Base-by-base conservation (phyloP, 164 flowering plant species). In the Aristolochia fimbriata region DNA sequence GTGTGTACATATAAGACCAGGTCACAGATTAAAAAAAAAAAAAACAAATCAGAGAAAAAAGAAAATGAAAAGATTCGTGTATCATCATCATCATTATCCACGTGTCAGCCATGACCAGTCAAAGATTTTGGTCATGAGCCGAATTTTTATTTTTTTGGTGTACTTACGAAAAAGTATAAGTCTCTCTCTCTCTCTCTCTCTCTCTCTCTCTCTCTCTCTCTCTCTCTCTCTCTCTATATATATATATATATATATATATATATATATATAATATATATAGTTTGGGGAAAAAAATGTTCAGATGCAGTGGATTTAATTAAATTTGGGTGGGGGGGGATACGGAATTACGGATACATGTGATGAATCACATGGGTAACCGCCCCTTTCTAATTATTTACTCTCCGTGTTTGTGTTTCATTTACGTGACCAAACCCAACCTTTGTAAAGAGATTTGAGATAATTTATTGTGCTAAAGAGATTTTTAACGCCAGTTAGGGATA, bases 81-180 rank as follows among this genome's bases (percentile, higher is more conserved):
- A n/a, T n/a, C n/a, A n/a, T n/a, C n/a, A n/a, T n/a, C n/a, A n/a
- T n/a, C n/a, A n/a, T n/a, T n/a, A n/a, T 16, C 51, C 1, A 48
- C 12, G n/a, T 51, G 48, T 37, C 12, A 50, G 25, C 41, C 62
- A 25, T 48, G 62, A 48, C 62, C 62, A 48, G 17, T 20, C 52
- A 59, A 60, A 47, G 13, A 45, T 24, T 15, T 25, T 60, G 62
- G 62, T 60, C 49, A 19, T 60, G 62, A 19, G 54, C 30, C 22
- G 30, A 30, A 7, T 15, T 56, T 14, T 48, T 16, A 30, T 56
- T 56, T 22, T 33, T 0, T 17, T 20, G n/a, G n/a, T 27, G 59
- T 12, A 56, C 13, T 17, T n/a, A n/a, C n/a, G 5, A 2, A 27
- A 27, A 59, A 47, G 51, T 59, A 47, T 51, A 59, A 15, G 17